Evolutionary conservation across 768 basidiomycete genomes (phyloP).

Genomic region (Lentinula detonsa): DNA sequence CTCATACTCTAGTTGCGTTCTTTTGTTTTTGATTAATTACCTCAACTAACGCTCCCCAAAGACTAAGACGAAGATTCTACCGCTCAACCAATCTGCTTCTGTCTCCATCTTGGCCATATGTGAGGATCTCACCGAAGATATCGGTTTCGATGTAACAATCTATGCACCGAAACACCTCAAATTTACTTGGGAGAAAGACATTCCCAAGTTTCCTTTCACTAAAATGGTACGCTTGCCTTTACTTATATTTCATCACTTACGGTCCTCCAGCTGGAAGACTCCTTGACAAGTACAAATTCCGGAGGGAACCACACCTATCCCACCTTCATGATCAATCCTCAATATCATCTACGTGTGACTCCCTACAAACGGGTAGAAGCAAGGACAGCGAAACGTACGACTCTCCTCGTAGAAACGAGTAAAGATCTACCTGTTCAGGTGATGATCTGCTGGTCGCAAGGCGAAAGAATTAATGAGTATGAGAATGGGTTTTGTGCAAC

Average conservation of each 20-base stretch:
- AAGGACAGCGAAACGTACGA: constrained; percentile 32
- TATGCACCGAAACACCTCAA: constrained; percentile 35
- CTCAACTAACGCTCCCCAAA: constrained; percentile 11
- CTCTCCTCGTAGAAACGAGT: constrained; percentile 45
- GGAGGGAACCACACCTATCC: constrained; percentile 82
- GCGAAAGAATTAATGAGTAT: constrained; percentile 72
- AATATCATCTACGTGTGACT: constrained; percentile 66
- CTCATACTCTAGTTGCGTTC: constrained; percentile 36
- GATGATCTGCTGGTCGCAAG: constrained; percentile 68
- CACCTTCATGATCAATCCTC: constrained; percentile 87
- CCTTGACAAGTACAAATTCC: constrained; percentile 62
- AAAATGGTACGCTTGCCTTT: constrained; percentile 24
- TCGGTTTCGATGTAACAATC: constrained; percentile 65
- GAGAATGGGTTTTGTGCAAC: constrained; percentile 20
- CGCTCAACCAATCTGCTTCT: constrained; percentile 27
- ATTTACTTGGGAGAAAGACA: constrained; percentile 43
- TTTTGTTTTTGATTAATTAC: background rate
- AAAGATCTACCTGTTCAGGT: constrained; percentile 72
- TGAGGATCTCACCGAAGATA: constrained; percentile 54
- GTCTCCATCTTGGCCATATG: constrained; percentile 61
- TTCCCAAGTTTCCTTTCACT: constrained; percentile 30
- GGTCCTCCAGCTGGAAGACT: constrained; percentile 45
- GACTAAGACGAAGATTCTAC: constrained; percentile 30
- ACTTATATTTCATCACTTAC: background rate
- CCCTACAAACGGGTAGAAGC: constrained; percentile 19